Evolutionary conservation across 192 early-diverging fungal genomes (phyloP).

Genomic region (Phlyctochytrium planicorne): DNA sequence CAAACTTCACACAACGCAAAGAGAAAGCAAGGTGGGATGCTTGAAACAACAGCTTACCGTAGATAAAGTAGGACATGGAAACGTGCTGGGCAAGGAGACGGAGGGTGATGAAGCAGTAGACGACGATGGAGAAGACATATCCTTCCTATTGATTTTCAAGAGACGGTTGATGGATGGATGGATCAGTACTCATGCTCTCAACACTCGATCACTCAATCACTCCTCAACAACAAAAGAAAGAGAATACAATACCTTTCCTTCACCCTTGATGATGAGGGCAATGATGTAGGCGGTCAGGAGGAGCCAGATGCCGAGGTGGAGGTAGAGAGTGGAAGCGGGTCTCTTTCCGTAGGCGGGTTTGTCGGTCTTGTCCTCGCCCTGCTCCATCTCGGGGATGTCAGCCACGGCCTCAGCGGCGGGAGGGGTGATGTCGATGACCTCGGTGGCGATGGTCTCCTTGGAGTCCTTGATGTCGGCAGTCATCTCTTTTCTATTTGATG

Average conservation of each 20-base stretch:
- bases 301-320: constrained; percentile 51
- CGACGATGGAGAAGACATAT: constrained; percentile 32
- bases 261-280: background rate
- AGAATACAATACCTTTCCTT: background rate
- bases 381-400: background rate
- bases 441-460: too few species aligned
- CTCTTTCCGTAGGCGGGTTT: constrained; percentile 47
- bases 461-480: too few species aligned
- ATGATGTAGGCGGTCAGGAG: constrained; percentile 63
- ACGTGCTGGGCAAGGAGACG: constrained; percentile 48
- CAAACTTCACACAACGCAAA: too few species aligned
- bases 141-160: constrained; percentile 49
- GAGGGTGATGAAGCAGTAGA: constrained; percentile 44
- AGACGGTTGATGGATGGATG: constrained; percentile 34
- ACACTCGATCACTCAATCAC: too few species aligned
- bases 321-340: constrained; percentile 16
- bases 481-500: too few species aligned
- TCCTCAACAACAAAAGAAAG: too few species aligned
- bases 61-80: constrained; percentile 43
- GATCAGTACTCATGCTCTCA: background rate
- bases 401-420: background rate
- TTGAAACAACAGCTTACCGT: too few species aligned
- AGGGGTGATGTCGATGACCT: background rate
- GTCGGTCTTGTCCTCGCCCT: constrained; percentile 5
- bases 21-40: too few species aligned